A percentile compares a stretch with the other conserved stretches of the same genome.
phyloP scores from a whole-genome alignment of 305 asterid genomes.

The Fraxinus baroniana region DNA sequence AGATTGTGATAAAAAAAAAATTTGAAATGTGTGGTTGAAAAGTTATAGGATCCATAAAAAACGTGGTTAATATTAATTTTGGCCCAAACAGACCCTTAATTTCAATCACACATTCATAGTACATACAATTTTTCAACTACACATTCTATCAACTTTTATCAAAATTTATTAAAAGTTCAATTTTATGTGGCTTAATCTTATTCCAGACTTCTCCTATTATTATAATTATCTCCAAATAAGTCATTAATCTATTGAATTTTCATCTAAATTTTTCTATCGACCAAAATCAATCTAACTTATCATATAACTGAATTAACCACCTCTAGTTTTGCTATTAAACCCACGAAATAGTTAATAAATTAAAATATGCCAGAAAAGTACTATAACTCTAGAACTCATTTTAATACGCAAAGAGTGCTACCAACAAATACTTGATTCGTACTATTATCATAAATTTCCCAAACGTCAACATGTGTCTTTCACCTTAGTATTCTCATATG shows the following conservation, averaged over 20 bases:
- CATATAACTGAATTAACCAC: background rate
- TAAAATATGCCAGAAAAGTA: background rate
- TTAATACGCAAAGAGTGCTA: background rate
- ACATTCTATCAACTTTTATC: no score
- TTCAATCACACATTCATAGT: background rate
- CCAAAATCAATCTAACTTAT: background rate
- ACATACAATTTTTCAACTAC: background rate
- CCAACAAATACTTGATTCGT: background rate
- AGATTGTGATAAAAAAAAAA: no score
- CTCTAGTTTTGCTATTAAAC: background rate
- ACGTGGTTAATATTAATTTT: no score
- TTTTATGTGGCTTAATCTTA: no score
- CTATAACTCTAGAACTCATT: background rate
- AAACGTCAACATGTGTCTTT: background rate
- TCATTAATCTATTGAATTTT: background rate
- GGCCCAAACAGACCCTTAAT: no score
- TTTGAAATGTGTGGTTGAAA: no score
- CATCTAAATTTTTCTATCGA: background rate
- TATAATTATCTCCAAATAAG: background rate
- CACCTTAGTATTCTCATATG: no score
- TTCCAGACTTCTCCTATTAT: background rate
- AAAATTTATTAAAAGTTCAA: no score
- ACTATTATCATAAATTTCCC: background rate
- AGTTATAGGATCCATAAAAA: no score
- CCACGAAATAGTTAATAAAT: background rate